A percentile compares a stretch with the other conserved stretches of the same genome.
Evolutionary conservation across 2,329 filamentous ascomycete species (phyloP).

Genomic region (Neonectria coccinea): DNA sequence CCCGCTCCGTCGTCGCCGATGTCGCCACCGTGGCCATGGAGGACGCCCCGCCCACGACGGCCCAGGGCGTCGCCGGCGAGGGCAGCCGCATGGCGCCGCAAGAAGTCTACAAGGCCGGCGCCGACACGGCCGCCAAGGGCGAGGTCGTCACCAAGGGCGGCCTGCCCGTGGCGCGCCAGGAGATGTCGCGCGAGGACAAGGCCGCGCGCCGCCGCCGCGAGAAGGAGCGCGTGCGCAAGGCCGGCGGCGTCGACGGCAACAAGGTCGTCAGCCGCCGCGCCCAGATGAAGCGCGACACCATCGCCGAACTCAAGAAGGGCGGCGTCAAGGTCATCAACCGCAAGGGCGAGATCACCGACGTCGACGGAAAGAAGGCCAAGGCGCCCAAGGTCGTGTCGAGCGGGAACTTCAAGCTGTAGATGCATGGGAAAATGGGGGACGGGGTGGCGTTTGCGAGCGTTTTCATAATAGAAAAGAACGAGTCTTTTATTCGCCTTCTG

Average conservation of each 20-base stretch:
- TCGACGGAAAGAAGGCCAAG: conserved; percentile 82
- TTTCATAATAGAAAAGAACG: conserved; percentile 37
- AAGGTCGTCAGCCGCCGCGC: conserved; percentile 69
- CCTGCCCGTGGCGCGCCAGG: conserved; percentile 81
- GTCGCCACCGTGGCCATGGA: conserved; percentile 95
- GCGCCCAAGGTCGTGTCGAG: conserved; percentile 63
- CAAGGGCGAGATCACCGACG: conserved; percentile 85
- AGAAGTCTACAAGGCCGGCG: conserved; percentile 87
- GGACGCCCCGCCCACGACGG: conserved; percentile 88
- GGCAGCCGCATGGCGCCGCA: conserved; percentile 89
- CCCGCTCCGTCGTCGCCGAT: conserved; percentile 87
- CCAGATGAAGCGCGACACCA: conserved; percentile 59
- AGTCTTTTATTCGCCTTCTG: conserved; percentile 15
- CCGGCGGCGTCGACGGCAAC: conserved; percentile 60
- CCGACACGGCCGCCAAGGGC: conserved; percentile 69
- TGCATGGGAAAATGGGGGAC: background rate
- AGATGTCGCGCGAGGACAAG: conserved; percentile 91
- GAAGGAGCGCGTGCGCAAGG: conserved; percentile 86
- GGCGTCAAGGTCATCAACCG: conserved; percentile 93
- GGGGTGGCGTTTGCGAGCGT: conserved; percentile 38
- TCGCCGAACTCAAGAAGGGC: conserved; percentile 81
- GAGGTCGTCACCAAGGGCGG: conserved; percentile 85
- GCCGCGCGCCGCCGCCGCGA: conserved; percentile 78
- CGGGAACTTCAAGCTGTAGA: conserved; percentile 71
- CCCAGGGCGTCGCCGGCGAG: conserved; percentile 76